A percentile compares a stretch with the other conserved stretches of the same genome.
Evolutionary conservation across 345 rosid genomes (phyloP).

Genomic region (Moringa oleifera): DNA sequence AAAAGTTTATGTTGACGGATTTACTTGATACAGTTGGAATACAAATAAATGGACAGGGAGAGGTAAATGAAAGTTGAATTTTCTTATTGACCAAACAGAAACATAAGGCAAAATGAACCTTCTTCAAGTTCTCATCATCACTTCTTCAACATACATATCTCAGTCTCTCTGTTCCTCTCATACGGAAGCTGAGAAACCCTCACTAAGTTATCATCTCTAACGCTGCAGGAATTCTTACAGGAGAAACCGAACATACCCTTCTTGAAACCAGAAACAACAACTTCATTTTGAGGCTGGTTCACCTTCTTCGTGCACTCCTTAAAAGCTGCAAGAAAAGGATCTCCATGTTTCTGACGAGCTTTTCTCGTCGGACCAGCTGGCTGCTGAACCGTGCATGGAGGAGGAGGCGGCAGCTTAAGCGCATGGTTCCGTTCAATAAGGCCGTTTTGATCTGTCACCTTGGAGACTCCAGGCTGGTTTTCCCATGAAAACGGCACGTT

Average conservation of each 20-base stretch:
- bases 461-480: constrained; percentile 32
- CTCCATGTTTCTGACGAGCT: constrained; percentile 24
- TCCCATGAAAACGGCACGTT: constrained; percentile 43
- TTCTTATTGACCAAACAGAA: too few relatives aligned
- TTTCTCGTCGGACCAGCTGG: constrained; percentile 25
- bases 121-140: too few relatives aligned
- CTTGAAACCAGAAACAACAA: constrained; percentile 6
- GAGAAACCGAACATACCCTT: constrained; percentile 21
- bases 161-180: constrained; percentile 6
- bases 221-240: constrained; percentile 37
- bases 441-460: constrained; percentile 10
- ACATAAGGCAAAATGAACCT: too few relatives aligned
- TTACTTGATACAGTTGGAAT: too few relatives aligned
- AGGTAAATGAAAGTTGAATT: too few relatives aligned
- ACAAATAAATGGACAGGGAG: too few relatives aligned
- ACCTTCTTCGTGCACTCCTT: constrained; percentile 36
- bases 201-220: constrained; percentile 32
- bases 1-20: too few relatives aligned
- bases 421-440: constrained; percentile 11
- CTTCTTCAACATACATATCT: too few relatives aligned
- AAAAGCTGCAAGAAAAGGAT: constrained; percentile 48
- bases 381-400: constrained; percentile 36
- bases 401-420: constrained; percentile 34
- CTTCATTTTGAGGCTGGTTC: constrained; percentile 1
- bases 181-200: constrained; percentile 29